Evolutionary conservation across 495 filamentous ascomycete species (phyloP).

Genomic region (Penicillium subrubescens): DNA sequence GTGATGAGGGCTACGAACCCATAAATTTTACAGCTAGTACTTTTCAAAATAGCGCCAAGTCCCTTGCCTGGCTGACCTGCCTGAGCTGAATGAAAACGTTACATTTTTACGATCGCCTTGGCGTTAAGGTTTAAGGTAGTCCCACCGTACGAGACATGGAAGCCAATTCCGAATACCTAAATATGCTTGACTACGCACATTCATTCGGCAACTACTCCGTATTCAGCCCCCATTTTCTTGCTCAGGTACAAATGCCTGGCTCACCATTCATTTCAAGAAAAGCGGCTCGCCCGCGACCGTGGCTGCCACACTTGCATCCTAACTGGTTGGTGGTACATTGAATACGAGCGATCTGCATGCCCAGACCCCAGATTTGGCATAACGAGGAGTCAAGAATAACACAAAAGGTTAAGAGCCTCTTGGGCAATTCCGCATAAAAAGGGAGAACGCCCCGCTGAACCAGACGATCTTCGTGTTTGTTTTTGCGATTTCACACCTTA

Average conservation of each 20-base stretch:
- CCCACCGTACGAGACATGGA: not conserved
- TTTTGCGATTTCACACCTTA: not conserved
- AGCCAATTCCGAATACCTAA: not conserved
- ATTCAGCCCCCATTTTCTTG: not conserved
- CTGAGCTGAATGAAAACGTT: not conserved
- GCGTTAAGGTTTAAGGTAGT: not conserved
- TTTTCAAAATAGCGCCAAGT: not conserved
- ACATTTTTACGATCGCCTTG: not conserved
- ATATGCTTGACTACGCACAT: not conserved
- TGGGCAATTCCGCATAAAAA: not conserved
- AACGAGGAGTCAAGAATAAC: not conserved
- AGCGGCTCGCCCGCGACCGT: not conserved
- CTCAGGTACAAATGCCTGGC: not conserved
- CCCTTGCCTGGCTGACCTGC: not conserved
- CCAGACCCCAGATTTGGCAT: constrained; percentile 10
- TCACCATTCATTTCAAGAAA: not conserved
- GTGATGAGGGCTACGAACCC: no score
- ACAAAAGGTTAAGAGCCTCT: constrained; percentile 1
- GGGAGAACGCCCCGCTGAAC: not conserved
- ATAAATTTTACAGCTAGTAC: no score
- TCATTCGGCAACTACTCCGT: not conserved
- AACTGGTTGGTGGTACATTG: constrained; percentile 4
- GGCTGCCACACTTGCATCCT: not conserved
- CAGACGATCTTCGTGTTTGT: not conserved
- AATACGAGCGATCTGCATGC: constrained; percentile 18